Percentiles rank a stretch among this genome's conserved stretches.
phyloP scores from a whole-genome alignment of 2,329 filamentous ascomycete species.

The Phialemoniopsis sp. region DNA sequence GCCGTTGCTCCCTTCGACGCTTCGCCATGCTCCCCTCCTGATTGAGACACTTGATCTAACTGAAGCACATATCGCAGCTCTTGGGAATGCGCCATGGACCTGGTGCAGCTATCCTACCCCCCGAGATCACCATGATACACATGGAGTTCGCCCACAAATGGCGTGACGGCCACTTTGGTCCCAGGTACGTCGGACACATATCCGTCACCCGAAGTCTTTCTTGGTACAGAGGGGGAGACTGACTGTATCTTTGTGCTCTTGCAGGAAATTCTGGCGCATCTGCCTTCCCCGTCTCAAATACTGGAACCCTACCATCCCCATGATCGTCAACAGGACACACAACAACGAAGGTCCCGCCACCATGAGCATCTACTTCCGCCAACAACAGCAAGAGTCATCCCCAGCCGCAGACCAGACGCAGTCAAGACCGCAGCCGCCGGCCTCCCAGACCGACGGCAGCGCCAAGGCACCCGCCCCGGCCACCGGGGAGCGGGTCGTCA shows the following conservation, averaged over 20 bases:
- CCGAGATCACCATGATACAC: slow-evolving; percentile 70
- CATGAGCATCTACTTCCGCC: slow-evolving; percentile 62
- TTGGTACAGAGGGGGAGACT: neutral
- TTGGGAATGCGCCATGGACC: slow-evolving; percentile 74
- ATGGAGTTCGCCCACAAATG: slow-evolving; percentile 64
- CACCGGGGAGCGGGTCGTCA: slow-evolving; percentile 43
- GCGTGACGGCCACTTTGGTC: slow-evolving; percentile 66
- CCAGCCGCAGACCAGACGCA: slow-evolving; percentile 7
- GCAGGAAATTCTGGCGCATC: slow-evolving; percentile 83
- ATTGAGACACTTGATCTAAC: no score
- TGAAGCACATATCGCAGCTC: slow-evolving; percentile 43
- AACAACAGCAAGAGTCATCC: slow-evolving; percentile 16
- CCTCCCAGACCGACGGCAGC: slow-evolving; percentile 30
- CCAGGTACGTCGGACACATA: slow-evolving; percentile 53
- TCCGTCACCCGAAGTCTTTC: no score
- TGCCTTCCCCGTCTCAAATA: slow-evolving; percentile 86
- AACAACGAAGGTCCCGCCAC: slow-evolving; percentile 52
- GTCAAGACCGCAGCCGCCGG: slow-evolving; percentile 11
- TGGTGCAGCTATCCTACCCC: slow-evolving; percentile 77
- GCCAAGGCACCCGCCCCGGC: slow-evolving; percentile 44
- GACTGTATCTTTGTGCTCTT: slow-evolving; percentile 21
- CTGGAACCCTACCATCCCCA: slow-evolving; percentile 82
- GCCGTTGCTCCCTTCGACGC: no score
- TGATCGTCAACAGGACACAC: slow-evolving; percentile 70
- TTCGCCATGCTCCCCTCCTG: no score